Evolutionary conservation across 768 basidiomycete species (phyloP), one percentile per base, ranked within the genome.

Genomic region (Leucosporidium creatinivorum): DNA sequence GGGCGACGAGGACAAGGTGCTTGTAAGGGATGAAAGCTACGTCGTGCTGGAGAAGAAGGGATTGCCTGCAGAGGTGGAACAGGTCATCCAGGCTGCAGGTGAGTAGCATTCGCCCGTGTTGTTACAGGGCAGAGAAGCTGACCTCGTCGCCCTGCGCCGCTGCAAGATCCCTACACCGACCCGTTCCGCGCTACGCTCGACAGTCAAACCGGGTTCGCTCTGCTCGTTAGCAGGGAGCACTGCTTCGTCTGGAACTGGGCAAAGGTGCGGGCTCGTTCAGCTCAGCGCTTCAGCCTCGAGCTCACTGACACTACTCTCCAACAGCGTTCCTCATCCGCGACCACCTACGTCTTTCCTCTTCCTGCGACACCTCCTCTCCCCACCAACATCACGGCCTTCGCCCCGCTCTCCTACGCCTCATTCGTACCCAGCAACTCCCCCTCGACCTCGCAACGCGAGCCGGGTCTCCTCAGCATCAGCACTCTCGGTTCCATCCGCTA

Each of bases 381-480:
- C 23, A n/a, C 71, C 21, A 54, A 52, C 5, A 39, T 67, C 8
- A 26, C 70, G 15, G 73, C 69, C 39, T 68, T 49, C 26, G 72
- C 76, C 0, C 77, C 77, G 2, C 73, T 77, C 21, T 66, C 77
- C 19, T 74, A 76, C 57, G 73, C 76, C 13, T 68, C 76, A 21
- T 75, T 74, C 57, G 70, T 74, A 10, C 70, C 70, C 61, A 50
- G 66, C 33, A 47, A 15, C 58, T 44, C 51, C 2, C 51, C 66
- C 8, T 48, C 52, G 19, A 17, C 61, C 44, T 21, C 56, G 6
- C 82, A 84, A 18, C 84, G 89, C 51, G 93, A 97, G 79, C 93
- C 93, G 4, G 92, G 92, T 30, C 84, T 94, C 49, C 85, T 96
- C 52, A 83, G 93, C 61, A 79, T 89, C 59, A 87, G 88, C 12